Evolutionary conservation across 805 yeast genomes (phyloP).

Genomic region (Wickerhamomyces rabaulensis): DNA sequence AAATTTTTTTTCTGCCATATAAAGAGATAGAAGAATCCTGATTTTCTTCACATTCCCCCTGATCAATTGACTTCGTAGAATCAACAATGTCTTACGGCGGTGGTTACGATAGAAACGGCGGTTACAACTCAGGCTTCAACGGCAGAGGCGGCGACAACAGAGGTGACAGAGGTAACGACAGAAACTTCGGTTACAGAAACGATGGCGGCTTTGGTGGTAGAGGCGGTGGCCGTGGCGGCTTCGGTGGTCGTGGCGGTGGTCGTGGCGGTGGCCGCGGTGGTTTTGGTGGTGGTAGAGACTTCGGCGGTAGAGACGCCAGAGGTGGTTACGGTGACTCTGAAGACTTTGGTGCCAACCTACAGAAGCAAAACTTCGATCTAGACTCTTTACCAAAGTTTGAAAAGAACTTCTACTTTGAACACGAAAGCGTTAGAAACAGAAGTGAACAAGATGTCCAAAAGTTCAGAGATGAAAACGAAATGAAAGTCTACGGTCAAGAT

Average conservation of each 20-base stretch:
- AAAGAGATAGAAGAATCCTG: background rate
- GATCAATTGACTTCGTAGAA: no score
- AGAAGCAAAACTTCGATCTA: constrained; percentile 77
- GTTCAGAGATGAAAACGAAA: constrained; percentile 80
- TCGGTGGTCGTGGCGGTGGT: constrained; percentile 6
- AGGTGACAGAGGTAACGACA: constrained; percentile 28
- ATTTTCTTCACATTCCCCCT: no score
- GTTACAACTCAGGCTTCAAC: constrained; percentile 26
- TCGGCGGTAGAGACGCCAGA: constrained; percentile 25
- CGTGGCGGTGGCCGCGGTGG: constrained; percentile 13
- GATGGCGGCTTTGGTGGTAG: constrained; percentile 32
- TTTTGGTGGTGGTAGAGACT: constrained; percentile 29
- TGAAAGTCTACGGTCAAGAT: constrained; percentile 77
- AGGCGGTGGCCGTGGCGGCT: constrained; percentile 9
- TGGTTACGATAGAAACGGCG: constrained; percentile 27
- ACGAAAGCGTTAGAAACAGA: constrained; percentile 71
- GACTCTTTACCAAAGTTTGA: constrained; percentile 81
- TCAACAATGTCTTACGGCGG: constrained; percentile 28
- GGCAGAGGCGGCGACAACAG: constrained; percentile 24
- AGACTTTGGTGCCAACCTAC: constrained; percentile 49
- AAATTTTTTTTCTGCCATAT: background rate
- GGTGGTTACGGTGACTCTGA: constrained; percentile 35
- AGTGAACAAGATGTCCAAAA: constrained; percentile 63
- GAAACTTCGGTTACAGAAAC: constrained; percentile 31
- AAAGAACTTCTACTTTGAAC: constrained; percentile 90